Evolutionary conservation across 2,329 filamentous ascomycete genomes (phyloP), one percentile per base, ranked within the genome.

Genomic region (Xylariaceae sp.): DNA sequence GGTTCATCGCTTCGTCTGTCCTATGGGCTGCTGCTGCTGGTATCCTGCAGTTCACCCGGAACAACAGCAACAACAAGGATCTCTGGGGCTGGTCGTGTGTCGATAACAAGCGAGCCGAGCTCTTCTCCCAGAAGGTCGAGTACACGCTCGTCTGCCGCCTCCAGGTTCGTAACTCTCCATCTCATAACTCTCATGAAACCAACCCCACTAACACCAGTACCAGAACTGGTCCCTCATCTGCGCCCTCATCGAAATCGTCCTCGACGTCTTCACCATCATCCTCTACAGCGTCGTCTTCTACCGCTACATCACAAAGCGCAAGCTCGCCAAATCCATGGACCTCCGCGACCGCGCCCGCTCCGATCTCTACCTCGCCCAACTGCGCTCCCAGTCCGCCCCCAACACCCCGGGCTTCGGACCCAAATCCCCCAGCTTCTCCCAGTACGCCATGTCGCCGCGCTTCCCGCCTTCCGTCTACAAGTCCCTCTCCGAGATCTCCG

Each of bases 21-120:
- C 90, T 99, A 80, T 99, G 94, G 94, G 87, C 88, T 57, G 79
- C 94, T 39, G 92, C 90, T 37, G 92, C 92, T 45, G 90, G 87
- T 60, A 77, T 96, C 58, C 84, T 97, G 69, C 92, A 97, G 73
- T 84, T 88, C 69, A 85, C 86, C 59, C 89, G 88, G 73, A 83
- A 85, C 69, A 89, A 82, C 71, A 85, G 84, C 71, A 78, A 84
- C 65, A 89, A 89, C 70, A 86, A 96, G 75, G 94, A 99, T 74
- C 84, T 99, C 75, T 99, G 94, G 94, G 92, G 93, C 61, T 99
- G 94, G 94, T 86, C 91, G n/a, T 99, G 94, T 74, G 88, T 92
- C 59, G 83, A 96, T 70, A 97, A 97, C 74, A 85, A 87, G 65
- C 87, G 93, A 62, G 79, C 87, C 57, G 76, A 91, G 54, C 78